These are phyloP conservation scores for Leccinum ponderosum DNA, from an alignment of 1,284 basidiomycete genomes.

Conservation along the genomic window DNA sequence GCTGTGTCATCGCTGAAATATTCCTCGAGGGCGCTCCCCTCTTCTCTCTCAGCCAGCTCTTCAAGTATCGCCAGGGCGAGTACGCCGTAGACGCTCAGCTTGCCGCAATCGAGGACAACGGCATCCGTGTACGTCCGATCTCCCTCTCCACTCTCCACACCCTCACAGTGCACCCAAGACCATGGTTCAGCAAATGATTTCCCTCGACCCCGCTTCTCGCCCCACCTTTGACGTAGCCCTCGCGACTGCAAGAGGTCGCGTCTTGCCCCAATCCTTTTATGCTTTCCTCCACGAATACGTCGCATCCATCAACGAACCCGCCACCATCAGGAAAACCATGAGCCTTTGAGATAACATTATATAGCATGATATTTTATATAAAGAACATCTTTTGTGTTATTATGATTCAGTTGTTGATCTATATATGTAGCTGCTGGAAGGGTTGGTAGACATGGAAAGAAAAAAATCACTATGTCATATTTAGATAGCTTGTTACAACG, in stretches of 20 bases:
- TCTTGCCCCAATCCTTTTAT: conserved; percentile 93
- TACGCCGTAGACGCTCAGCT: conserved; percentile 78
- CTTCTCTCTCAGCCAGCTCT: conserved; percentile 94
- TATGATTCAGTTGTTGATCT: too few relatives aligned
- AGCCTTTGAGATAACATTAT: too few relatives aligned
- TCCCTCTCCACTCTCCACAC: not conserved
- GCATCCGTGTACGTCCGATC: conserved; percentile 63
- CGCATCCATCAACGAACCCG: conserved; percentile 74
- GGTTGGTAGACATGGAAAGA: too few relatives aligned
- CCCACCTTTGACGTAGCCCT: conserved; percentile 87
- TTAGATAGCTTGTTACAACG: too few relatives aligned
- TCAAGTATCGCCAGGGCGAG: conserved; percentile 91
- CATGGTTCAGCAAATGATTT: conserved; percentile 90
- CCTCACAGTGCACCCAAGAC: conserved; percentile 45
- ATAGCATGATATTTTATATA: too few relatives aligned
- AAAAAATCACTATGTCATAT: too few relatives aligned
- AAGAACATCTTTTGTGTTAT: too few relatives aligned
- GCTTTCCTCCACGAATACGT: conserved; percentile 92
- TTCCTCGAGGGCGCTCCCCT: conserved; percentile 94
- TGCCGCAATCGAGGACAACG: conserved; percentile 75
- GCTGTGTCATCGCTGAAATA: conserved; percentile 95
- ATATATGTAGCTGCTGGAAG: too few relatives aligned
- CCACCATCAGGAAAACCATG: conserved; percentile 19
- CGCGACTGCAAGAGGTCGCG: conserved; percentile 70
- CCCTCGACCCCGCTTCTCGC: conserved; percentile 73